Base-by-base conservation (phyloP, 1,284 basidiomycete genomes). In the Phellinidium pouzarii region DNA sequence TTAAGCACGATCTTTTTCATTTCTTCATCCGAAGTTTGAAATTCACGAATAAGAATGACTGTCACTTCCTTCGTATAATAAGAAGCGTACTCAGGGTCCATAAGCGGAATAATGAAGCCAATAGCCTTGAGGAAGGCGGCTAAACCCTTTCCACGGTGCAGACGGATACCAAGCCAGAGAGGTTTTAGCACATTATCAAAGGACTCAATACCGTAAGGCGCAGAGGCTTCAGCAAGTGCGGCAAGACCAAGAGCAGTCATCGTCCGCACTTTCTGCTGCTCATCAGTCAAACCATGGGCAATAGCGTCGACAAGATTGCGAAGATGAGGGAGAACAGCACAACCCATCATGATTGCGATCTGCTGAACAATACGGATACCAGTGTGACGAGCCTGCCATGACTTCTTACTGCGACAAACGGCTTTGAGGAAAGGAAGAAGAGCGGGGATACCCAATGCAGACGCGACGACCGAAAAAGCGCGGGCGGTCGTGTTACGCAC, bases 1-100 rank as follows among this genome's bases (percentile, higher is more conserved):
- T 99, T 98, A 48, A 99, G 74, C 3, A 99, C 95, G 61, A 99
- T 99, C 77, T 98, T 96, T 77, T 98, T 96, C 96, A 99, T 99
- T 75, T 99, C 96, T 70, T 99, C 96, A 67, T 99, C 96, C 7
- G 95, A 96, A 4, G 93, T 97, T 69, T 96, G 94, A 76, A 99
- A 99, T 73, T 99, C 96, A 66, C 96, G 91, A 58, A 99, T 99
- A 56, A 99, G 84, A 66, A 97, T 96, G 55, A 96, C 91, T 50
- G 94, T 95, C 59, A 94, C 92, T 76, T 96, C 94, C 69, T 93
- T 94, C 48, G 94, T 96, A 66, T 97, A 98, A 72, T 97, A 97
- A 22, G 91, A 94, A 5, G 94, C 93, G 61, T 96, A 97, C 74
- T 99, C 94, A 46, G 95, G 92, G 66, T 99, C 96, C 96, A 99